Conservation (phyloP, 169 alveolate genomes). For the Plasmodium chabaudi region DNA sequence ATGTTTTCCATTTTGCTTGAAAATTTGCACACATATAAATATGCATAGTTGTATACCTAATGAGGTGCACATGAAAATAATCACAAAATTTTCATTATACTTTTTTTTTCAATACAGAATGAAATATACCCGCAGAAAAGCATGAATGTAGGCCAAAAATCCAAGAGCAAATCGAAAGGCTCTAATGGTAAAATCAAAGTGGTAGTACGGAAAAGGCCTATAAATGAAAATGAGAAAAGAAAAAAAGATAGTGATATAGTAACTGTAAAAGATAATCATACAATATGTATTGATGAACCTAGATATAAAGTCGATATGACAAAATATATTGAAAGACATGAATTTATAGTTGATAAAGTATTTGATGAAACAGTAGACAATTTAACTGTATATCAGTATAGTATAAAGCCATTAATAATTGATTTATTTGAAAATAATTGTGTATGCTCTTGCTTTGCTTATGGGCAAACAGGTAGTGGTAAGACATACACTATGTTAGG, state of each 20-base stretch:
- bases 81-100: too few species aligned
- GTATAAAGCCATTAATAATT: constrained; percentile 94
- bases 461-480: constrained; percentile 98
- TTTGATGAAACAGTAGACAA: constrained; percentile 91
- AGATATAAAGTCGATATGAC: constrained; percentile 91
- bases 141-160: constrained; percentile 49
- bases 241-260: constrained; percentile 94
- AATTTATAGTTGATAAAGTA: constrained; percentile 92
- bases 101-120: constrained; percentile 4
- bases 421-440: constrained; percentile 94
- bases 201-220: constrained; percentile 96
- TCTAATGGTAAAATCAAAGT: constrained; percentile 88
- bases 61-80: too few species aligned
- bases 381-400: constrained; percentile 89
- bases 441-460: constrained; percentile 97
- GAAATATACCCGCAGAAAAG: constrained; percentile 63
- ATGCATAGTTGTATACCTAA: not conserved
- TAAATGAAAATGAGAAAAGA: constrained; percentile 91
- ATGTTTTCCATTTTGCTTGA: too few species aligned
- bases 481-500: constrained; percentile 99
- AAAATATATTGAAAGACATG: constrained; percentile 93
- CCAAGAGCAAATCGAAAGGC: constrained; percentile 20
- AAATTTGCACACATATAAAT: not conserved
- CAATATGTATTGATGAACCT: constrained; percentile 81
- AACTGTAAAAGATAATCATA: constrained; percentile 83